Conservation (phyloP, 805 yeast species). For the Kodamaea kaohsiungensis region DNA sequence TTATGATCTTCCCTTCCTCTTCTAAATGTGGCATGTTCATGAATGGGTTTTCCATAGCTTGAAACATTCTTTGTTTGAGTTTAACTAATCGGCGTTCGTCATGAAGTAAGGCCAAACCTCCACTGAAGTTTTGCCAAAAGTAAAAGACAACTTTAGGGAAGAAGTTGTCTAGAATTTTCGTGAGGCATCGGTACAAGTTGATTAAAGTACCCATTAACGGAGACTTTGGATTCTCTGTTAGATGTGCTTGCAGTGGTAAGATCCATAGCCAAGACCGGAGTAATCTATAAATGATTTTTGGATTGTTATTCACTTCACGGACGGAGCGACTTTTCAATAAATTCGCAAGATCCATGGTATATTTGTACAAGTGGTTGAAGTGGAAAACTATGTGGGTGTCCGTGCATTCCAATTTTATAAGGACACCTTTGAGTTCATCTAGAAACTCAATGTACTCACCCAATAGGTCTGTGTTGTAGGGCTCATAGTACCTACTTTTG, state of each 20-base stretch:
- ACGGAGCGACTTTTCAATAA: not conserved
- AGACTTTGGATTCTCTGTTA: slow-evolving; percentile 17
- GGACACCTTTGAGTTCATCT: slow-evolving; percentile 4
- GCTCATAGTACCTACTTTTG: slow-evolving; percentile 7
- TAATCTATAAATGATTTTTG: slow-evolving; percentile 16
- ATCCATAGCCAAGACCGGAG: slow-evolving; percentile 24
- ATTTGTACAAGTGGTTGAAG: slow-evolving; percentile 14
- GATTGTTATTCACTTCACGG: slow-evolving; percentile 7
- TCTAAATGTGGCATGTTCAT: slow-evolving; percentile 1
- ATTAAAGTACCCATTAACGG: slow-evolving; percentile 10
- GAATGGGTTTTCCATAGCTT: not conserved
- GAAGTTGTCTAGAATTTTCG: slow-evolving; percentile 19
- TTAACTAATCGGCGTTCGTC: slow-evolving; percentile 2
- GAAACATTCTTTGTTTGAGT: not conserved
- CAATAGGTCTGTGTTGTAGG: slow-evolving; percentile 23
- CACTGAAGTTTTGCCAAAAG: slow-evolving; percentile 25
- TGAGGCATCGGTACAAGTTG: slow-evolving; percentile 16
- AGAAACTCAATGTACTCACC: slow-evolving; percentile 19
- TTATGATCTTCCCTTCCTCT: not conserved
- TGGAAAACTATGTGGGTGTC: slow-evolving; percentile 8
- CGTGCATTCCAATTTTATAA: not conserved
- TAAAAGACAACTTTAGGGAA: slow-evolving; percentile 23
- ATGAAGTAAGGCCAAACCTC: slow-evolving; percentile 18
- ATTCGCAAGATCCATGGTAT: slow-evolving; percentile 5
- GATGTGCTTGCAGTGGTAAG: slow-evolving; percentile 20